Percentiles rank a stretch among this genome's conserved stretches.
Conservation (phyloP, 1,284 basidiomycete species). For the Xerocomus amazonicus region DNA sequence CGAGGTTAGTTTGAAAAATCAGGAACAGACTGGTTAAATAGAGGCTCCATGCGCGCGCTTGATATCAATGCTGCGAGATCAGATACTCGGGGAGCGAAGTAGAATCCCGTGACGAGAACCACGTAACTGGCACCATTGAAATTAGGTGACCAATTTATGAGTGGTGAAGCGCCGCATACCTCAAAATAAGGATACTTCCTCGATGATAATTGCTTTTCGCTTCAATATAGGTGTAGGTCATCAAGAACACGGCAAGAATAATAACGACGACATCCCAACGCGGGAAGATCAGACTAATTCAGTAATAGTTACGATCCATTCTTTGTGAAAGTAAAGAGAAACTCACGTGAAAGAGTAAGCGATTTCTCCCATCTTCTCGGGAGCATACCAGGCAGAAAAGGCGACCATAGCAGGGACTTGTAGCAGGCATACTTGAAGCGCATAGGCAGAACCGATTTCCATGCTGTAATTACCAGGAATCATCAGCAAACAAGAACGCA, state of each 20-base stretch:
- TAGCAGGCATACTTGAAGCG: constrained; percentile 94
- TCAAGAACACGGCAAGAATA: constrained; percentile 90
- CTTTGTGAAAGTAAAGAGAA: constrained; percentile 7
- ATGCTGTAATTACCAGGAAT: constrained; percentile 58
- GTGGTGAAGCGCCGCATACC: constrained; percentile 44
- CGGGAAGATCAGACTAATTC: constrained; percentile 87
- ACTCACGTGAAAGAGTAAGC: constrained; percentile 87
- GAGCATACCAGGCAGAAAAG: constrained; percentile 92
- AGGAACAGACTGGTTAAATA: constrained; percentile 14
- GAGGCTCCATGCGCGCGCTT: constrained; percentile 2
- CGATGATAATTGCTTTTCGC: constrained; percentile 96
- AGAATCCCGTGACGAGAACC: constrained; percentile 59
- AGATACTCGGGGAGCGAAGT: constrained; percentile 45
- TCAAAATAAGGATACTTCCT: constrained; percentile 88
- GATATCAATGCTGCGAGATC: constrained; percentile 19
- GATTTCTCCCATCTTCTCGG: constrained; percentile 76
- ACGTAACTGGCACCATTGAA: constrained; percentile 42
- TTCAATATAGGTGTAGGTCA: constrained; percentile 99
- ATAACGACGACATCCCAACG: constrained; percentile 98
- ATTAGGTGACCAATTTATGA: neutral
- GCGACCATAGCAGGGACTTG: constrained; percentile 99
- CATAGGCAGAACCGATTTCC: constrained; percentile 99
- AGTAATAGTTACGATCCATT: neutral
- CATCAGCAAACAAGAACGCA: constrained; percentile 1
- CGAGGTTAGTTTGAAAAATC: constrained; percentile 4